These are phyloP conservation scores for Lanzia echinophila DNA, from an alignment of 2,329 filamentous ascomycete genomes.

Conservation along the genomic window DNA sequence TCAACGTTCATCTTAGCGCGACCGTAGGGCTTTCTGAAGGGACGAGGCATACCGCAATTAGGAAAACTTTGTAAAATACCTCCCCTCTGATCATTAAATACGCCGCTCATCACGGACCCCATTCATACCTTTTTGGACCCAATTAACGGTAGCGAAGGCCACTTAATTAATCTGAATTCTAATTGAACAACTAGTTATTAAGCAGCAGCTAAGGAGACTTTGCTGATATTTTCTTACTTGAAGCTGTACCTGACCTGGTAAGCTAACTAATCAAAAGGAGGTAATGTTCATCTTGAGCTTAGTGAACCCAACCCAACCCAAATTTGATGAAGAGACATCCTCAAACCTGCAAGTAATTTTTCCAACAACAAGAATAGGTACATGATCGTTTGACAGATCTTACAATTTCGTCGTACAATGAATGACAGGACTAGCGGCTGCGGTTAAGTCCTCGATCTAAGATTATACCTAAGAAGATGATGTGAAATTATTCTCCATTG, in stretches of 20 bases:
- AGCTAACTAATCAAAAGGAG: not conserved
- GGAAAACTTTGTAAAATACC: not conserved
- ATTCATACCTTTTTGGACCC: not conserved
- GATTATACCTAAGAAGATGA: not conserved
- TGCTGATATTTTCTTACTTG: not conserved
- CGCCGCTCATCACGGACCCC: slow-evolving; percentile 9
- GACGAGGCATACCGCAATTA: slow-evolving; percentile 8
- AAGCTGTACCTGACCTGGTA: not conserved
- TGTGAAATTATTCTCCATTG: not conserved
- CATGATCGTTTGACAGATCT: slow-evolving; percentile 1
- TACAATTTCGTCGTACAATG: not conserved
- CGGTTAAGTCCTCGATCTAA: not conserved
- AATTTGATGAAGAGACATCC: slow-evolving; percentile 6
- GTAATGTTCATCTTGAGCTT: not conserved
- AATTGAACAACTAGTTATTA: slow-evolving; percentile 1
- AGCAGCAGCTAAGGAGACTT: not conserved
- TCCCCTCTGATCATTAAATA: slow-evolving; percentile 7
- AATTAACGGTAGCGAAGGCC: not conserved
- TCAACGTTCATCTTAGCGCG: slow-evolving; percentile 10
- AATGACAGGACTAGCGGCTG: not conserved
- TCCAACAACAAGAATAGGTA: slow-evolving; percentile 1
- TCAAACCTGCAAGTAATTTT: slow-evolving; percentile 8
- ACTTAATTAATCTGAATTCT: slow-evolving; percentile 4
- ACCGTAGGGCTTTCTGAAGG: slow-evolving; percentile 7
- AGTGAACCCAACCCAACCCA: not conserved